These are phyloP conservation scores for Curvularia sp. DNA, from an alignment of 2,329 filamentous ascomycete species.

Conservation along the genomic window DNA sequence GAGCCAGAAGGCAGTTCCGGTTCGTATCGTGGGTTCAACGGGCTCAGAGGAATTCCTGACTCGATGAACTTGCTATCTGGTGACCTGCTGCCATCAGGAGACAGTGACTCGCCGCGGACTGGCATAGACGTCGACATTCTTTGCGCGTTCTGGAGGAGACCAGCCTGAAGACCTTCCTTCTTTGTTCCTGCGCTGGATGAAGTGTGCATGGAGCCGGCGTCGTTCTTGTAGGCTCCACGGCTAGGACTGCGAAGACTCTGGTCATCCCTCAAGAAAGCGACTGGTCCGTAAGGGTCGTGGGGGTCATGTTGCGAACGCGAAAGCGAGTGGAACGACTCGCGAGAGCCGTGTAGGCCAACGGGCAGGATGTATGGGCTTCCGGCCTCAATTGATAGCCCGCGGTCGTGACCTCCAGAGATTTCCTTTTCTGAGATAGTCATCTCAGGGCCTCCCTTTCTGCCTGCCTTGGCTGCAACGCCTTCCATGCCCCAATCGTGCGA, in stretches of 20 bases:
- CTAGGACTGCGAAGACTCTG: slow-evolving; percentile 45
- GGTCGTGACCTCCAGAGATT: slow-evolving; percentile 45
- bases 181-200: slow-evolving; percentile 57
- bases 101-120: slow-evolving; percentile 51
- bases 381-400: slow-evolving; percentile 68
- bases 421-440: slow-evolving; percentile 66
- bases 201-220: slow-evolving; percentile 60
- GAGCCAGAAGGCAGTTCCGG: slow-evolving; percentile 18
- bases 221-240: slow-evolving; percentile 38
- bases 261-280: slow-evolving; percentile 62
- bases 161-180: slow-evolving; percentile 58
- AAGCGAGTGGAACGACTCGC: slow-evolving; percentile 85
- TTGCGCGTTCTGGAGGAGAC: slow-evolving; percentile 64
- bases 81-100: slow-evolving; percentile 39
- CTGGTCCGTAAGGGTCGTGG: slow-evolving; percentile 83
- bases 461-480: slow-evolving; percentile 48
- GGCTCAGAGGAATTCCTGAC: slow-evolving; percentile 38
- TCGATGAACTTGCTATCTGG: slow-evolving; percentile 49
- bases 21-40: slow-evolving; percentile 39
- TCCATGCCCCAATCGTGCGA: slow-evolving; percentile 92
- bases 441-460: slow-evolving; percentile 53
- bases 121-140: slow-evolving; percentile 64
- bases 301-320: slow-evolving; percentile 75
- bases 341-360: slow-evolving; percentile 76
- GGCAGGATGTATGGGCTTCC: slow-evolving; percentile 94